Conservation (phyloP, 768 basidiomycete genomes). For the Lentinula detonsa region DNA sequence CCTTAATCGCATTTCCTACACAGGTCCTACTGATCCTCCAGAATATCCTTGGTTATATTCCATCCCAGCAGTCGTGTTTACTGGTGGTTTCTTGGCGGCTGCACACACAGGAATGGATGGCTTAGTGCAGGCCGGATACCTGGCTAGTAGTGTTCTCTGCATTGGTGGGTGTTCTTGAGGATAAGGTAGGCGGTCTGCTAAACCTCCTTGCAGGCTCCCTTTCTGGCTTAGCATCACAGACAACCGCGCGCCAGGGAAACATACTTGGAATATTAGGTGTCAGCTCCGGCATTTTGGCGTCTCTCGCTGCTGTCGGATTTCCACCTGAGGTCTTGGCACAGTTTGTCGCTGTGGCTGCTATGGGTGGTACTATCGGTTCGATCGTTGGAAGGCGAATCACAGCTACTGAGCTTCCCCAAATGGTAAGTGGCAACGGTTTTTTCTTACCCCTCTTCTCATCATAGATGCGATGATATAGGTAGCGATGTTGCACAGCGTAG, state of each 20-base stretch:
- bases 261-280: conserved; percentile 85
- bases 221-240: conserved; percentile 73
- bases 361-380: conserved; percentile 68
- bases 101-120: conserved; percentile 83
- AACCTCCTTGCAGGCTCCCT: conserved; percentile 50
- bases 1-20: not conserved
- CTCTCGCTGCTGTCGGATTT: conserved; percentile 80
- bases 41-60: conserved; percentile 84
- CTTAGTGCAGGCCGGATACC: conserved; percentile 82
- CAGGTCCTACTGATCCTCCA: conserved; percentile 79
- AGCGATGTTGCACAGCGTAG: conserved; percentile 79
- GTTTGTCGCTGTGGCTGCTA: conserved; percentile 68
- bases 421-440: conserved; percentile 32
- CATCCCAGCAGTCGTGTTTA: conserved; percentile 75
- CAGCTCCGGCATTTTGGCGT: conserved; percentile 72
- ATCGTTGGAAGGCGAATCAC: conserved; percentile 79
- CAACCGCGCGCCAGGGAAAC: conserved; percentile 85
- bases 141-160: conserved; percentile 81
- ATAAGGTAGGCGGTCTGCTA: conserved; percentile 1
- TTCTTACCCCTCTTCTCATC: too few relatives aligned
- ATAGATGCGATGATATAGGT: conserved; percentile 21
- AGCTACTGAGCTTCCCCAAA: conserved; percentile 84
- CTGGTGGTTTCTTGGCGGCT: conserved; percentile 76
- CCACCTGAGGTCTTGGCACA: conserved; percentile 67
- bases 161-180: conserved; percentile 43